Evolutionary conservation across 352 stramenopile species (phyloP), one percentile per base, ranked within the genome.

Genomic region (Pythium myriotylum): DNA sequence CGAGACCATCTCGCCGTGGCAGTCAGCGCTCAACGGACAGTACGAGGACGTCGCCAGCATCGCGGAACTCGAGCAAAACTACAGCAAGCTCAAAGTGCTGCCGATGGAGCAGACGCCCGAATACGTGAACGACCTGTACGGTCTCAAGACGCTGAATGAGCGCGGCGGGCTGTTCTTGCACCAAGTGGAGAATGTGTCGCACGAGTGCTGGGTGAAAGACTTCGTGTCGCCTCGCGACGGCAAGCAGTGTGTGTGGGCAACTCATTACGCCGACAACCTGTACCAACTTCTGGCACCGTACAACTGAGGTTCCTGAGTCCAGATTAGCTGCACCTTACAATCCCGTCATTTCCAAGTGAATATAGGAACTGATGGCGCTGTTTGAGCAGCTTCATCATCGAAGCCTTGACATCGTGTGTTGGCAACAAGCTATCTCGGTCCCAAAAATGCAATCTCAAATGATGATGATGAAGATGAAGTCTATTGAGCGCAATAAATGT

Each of bases 1-100:
- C 49, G 70, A 69, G n/a, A 55, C 74, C 5, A 65, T 80, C 35
- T 65, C 72, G 17, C 76, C 76, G 8, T 83, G 72, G 68, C 73
- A 86, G 51, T 67, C 58, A 19, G 59, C 53, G 0, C 39, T 79
- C 8, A 27, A 75, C 13, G 65, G 70, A 10, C 64, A 64, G 22
- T 83, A 83, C 65, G 66, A 65, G n/a, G 46, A 71, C 1, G 62
- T 79, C 5, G 45, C 41, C 54, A 72, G 45, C 19, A 53, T 35
- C 9, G 53, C 70, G 24, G 58, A 73, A 12, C 56, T 84, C 3
- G 62, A 58, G 39, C 46, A 43, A 5, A 54, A 68, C 23, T 84
- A 73, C 27, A 51, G 59, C 6, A 46, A 19, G 12, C 49, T 88
- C n/a, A 67, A 59, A 2, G 41, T 84, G 0, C 47, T 84, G 16